Evolutionary conservation across 2,329 filamentous ascomycete species (phyloP), one percentile per base, ranked within the genome.

Genomic region (Neofusicoccum umdonicola): DNA sequence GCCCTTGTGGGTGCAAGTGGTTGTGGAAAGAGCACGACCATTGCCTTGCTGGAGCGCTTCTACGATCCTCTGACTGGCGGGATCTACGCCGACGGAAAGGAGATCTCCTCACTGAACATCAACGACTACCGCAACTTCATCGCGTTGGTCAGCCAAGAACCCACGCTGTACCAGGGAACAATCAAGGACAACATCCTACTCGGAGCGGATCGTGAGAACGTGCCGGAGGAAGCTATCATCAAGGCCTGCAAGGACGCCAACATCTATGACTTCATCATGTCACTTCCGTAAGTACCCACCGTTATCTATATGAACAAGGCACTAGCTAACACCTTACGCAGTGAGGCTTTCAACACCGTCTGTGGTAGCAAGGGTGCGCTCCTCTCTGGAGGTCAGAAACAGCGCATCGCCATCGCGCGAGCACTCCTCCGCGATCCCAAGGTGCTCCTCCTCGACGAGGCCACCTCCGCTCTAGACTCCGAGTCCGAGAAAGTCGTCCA

Each of bases 71-170:
- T 95, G 0, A 84, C 87, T 0, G 93, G 93, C 8, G 90, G 89
- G 8, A 83, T 97, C 54, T 93, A 86, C 67, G 82, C 96, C 19
- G 93, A 97, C 72, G 90, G 89, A 66, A 87, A 88, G 69, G 91
- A 96, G 68, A 93, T 97, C 72, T 89, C 87, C 66, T 83, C 81
- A 7, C 81, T 96, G 42, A 66, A 66, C 44, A 37, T 66, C 22
- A 93, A 91, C 77, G 88, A 93, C 63, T 97, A 97, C 79, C 89
- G 95, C 61, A 88, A 85, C 17, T 87, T 89, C 75, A 86, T 98
- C 68, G 90, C 94, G 0, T 88, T 99, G 9, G 94, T 99, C 13
- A 93, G 90, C 39, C 95, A 98, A 74, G 95, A 98, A 75, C 94
- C 95, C 0, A 97, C 94, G 0, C 81, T 99, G 0, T 99, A 97